A percentile compares a stretch with the other conserved stretches of the same genome.
phyloP scores from a whole-genome alignment of 495 filamentous ascomycete genomes.

The Neurospora sp. region DNA sequence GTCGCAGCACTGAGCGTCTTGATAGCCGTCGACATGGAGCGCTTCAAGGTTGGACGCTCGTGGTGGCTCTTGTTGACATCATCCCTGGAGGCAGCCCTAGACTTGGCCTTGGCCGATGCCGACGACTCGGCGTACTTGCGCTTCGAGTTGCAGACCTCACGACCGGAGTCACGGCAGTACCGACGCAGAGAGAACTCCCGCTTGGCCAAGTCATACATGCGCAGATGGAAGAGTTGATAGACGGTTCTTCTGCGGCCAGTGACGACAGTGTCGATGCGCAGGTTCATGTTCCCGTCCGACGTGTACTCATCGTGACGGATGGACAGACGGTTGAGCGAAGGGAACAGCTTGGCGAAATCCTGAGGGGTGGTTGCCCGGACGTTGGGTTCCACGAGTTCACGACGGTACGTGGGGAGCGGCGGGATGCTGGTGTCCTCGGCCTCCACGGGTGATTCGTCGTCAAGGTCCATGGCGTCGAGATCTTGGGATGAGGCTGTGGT shows the following conservation, averaged over 20 bases:
- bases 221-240: slow-evolving; percentile 84
- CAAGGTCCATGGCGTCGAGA: slow-evolving; percentile 46
- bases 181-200: slow-evolving; percentile 85
- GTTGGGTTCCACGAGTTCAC: slow-evolving; percentile 49
- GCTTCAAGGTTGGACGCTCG: slow-evolving; percentile 40
- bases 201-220: slow-evolving; percentile 84
- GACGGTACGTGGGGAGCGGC: slow-evolving; percentile 48
- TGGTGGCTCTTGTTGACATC: slow-evolving; percentile 1
- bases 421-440: slow-evolving; percentile 31
- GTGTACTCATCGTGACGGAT: slow-evolving; percentile 92
- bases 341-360: slow-evolving; percentile 81
- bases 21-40: slow-evolving; percentile 68
- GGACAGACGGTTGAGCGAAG: slow-evolving; percentile 64
- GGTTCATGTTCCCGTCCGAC: slow-evolving; percentile 92
- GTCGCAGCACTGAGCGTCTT: slow-evolving; percentile 46
- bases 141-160: slow-evolving; percentile 82
- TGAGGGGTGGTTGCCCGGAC: slow-evolving; percentile 66
- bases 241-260: slow-evolving; percentile 48
- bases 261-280: slow-evolving; percentile 76
- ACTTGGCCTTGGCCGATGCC: slow-evolving; percentile 15
- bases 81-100: background rate
- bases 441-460: slow-evolving; percentile 37
- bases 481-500: slow-evolving; percentile 56
- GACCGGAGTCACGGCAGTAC: slow-evolving; percentile 86
- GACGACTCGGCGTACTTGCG: slow-evolving; percentile 52